Conservation (phyloP, 2,329 filamentous ascomycete genomes). For the Aspergillus felis region DNA sequence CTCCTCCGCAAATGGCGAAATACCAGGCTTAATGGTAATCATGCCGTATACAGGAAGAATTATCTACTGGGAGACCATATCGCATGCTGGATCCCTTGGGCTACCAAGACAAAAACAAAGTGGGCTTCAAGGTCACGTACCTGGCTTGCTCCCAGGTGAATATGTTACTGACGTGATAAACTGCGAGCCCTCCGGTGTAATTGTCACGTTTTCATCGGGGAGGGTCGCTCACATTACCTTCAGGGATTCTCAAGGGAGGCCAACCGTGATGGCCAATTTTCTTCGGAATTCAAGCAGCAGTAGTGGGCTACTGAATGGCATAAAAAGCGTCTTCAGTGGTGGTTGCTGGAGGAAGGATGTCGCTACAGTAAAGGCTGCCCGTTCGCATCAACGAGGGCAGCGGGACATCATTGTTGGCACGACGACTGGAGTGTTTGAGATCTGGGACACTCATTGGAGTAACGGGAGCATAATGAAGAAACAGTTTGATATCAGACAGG, state of each 20-base stretch:
- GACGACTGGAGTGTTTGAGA: constrained; percentile 70
- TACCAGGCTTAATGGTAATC: constrained; percentile 81
- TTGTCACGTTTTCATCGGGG: constrained; percentile 80
- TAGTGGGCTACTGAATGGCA: constrained; percentile 72
- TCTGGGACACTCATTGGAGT: constrained; percentile 85
- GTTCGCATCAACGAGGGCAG: constrained; percentile 70
- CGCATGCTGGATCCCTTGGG: constrained; percentile 77
- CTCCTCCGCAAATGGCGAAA: constrained; percentile 70
- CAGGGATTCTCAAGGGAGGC: constrained; percentile 80
- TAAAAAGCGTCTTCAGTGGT: constrained; percentile 71
- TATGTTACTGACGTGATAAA: constrained; percentile 71
- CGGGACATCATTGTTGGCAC: constrained; percentile 79
- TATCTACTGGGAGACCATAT: constrained; percentile 93
- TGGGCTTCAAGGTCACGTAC: constrained; percentile 70
- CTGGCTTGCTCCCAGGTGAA: constrained; percentile 75
- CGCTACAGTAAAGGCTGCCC: constrained; percentile 72
- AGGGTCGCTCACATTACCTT: constrained; percentile 82
- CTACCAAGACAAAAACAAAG: constrained; percentile 77
- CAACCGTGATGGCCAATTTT: constrained; percentile 73
- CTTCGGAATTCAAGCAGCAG: constrained; percentile 58
- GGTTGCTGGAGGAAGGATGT: constrained; percentile 71
- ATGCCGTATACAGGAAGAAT: constrained; percentile 81
- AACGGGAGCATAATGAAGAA: constrained; percentile 73
- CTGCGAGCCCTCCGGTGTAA: constrained; percentile 81
- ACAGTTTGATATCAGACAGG: constrained; percentile 66